Conservation (phyloP, 495 filamentous ascomycete genomes). For the Lophiotrema nucula region DNA sequence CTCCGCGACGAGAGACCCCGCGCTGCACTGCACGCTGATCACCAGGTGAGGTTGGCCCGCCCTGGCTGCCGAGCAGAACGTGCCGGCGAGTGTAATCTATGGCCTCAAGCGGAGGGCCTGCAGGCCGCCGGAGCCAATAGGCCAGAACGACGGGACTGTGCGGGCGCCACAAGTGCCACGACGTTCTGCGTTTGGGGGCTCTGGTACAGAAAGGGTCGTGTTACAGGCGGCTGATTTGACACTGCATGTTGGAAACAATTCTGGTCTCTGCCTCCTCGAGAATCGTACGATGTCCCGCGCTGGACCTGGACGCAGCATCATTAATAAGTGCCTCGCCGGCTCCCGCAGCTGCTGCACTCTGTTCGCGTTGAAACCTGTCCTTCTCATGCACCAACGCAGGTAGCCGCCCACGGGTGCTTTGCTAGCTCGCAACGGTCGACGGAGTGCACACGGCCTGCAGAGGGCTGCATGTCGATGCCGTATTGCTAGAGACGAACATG, state of each 20-base stretch:
- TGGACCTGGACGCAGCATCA: not conserved
- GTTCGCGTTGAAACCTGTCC: constrained; percentile 10
- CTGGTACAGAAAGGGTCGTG: constrained; percentile 6
- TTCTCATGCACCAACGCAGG: constrained; percentile 6
- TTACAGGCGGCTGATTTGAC: constrained; percentile 25
- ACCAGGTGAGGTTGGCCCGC: not conserved
- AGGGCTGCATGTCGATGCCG: too few relatives aligned
- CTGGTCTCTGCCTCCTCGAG: not conserved
- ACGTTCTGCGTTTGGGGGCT: constrained; percentile 16
- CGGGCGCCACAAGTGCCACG: constrained; percentile 13
- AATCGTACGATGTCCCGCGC: constrained; percentile 20
- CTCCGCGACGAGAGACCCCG: not conserved
- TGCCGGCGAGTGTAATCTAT: too few relatives aligned
- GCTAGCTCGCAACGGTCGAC: constrained; percentile 10
- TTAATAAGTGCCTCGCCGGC: not conserved
- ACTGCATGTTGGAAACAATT: constrained; percentile 24
- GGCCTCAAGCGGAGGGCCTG: not conserved
- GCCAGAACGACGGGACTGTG: constrained; percentile 6
- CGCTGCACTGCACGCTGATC: not conserved
- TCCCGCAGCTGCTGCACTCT: not conserved
- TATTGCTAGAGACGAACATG: too few relatives aligned
- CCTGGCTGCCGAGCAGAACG: not conserved
- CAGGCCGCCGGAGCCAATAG: not conserved
- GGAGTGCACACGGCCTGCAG: constrained; percentile 1
- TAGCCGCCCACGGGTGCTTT: constrained; percentile 12